Conservation (phyloP, 139 green algal genomes). For the Zygnema circumcarinatum region DNA sequence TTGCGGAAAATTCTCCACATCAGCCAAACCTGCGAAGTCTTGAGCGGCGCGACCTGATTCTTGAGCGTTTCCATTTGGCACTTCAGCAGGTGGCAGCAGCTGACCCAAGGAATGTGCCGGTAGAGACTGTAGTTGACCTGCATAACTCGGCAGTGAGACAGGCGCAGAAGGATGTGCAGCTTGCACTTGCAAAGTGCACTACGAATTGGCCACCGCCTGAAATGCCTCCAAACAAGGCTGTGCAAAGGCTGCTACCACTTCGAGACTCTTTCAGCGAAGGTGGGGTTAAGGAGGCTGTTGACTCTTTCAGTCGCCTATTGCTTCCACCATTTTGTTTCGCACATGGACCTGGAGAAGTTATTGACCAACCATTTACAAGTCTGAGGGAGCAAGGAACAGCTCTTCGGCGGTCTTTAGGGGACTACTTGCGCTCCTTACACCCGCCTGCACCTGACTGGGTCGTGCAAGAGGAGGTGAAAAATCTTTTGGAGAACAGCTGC, state of each 20-base stretch:
- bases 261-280: not conserved
- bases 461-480: not conserved
- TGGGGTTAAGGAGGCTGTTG: not conserved
- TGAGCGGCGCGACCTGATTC: not conserved
- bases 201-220: not conserved
- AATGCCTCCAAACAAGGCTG: not conserved
- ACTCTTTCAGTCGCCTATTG: not conserved
- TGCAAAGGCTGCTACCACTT: not conserved
- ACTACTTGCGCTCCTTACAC: not conserved
- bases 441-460: not conserved
- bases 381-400: not conserved
- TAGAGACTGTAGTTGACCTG: not conserved
- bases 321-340: not conserved
- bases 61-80: not conserved
- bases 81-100: not conserved
- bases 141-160: not conserved
- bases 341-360: not conserved
- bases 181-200: not conserved
- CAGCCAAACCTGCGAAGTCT: constrained; percentile 2
- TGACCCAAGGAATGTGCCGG: not conserved
- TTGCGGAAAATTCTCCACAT: constrained; percentile 20
- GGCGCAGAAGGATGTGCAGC: not conserved
- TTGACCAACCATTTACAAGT: not conserved
- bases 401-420: not conserved
- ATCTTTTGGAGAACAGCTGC: not conserved